Base-by-base conservation (phyloP, 1,284 basidiomycete species). In the Stygiomarasmius scandens region DNA sequence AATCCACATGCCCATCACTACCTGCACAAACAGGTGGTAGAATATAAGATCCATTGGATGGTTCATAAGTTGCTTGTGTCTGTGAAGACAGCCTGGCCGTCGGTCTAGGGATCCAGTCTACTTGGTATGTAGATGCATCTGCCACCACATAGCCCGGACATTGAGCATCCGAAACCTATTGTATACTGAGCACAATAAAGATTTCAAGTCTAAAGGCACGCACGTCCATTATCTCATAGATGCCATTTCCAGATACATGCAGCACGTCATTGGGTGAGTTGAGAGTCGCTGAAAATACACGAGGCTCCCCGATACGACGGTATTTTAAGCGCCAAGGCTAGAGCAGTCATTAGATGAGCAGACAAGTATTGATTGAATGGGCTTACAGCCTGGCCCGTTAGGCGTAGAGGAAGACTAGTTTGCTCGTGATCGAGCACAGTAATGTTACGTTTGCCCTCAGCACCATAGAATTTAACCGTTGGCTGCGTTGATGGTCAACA, bases 321-420 rank as follows among this genome's bases (percentile, higher is more conserved):
- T 96, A 98, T 61, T 83, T 85, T 55, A 98, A 72, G 22, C 76
- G 78, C 96, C 95, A 97, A 2, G 95, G 93, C 90, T 95, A 64
- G 6, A 59, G 29, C 52, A 5, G 61, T 41, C 63, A 27, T 56
- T 54, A 61, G 52, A 12, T 45, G 32, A 52, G 46, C 49, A 32
- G 54, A 48, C 19, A 32, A 12, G 23, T n/a, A 19, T 55, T 9
- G 43, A 38, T 34, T 32, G n/a, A 41, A 48, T 24, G 0, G 14
- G 77, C 89, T 64, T 71, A 95, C 93, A 49, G 86, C 87, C 69
- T 95, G 89, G 11, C 95, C 95, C 34, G 93, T 95, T 49, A 98
- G 75, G 34, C 93, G 84, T 57, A 96, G 73, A 19, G 93, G 92
- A 6, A 96, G 78, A 23, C 77, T 82, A 0, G 87, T 89, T 44